Evolutionary conservation across 2,329 filamentous ascomycete genomes (phyloP).

Genomic region (Epichloe glyceriae): DNA sequence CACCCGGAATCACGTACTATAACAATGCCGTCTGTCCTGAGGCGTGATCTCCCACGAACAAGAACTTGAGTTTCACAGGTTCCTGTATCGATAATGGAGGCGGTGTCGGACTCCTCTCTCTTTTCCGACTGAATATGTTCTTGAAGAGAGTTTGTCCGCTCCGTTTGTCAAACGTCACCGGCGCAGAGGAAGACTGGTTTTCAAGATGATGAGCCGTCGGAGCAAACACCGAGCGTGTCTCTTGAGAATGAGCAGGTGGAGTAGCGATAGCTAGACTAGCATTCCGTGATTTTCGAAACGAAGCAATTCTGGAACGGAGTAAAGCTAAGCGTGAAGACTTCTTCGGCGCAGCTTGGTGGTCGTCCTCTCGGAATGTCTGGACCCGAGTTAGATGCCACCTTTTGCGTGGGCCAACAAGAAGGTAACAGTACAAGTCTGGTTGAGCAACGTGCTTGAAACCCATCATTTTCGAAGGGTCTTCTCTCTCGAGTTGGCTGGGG

Average conservation of each 20-base stretch:
- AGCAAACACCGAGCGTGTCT: neutral
- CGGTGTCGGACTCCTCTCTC: slow-evolving; percentile 9
- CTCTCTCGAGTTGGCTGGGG: slow-evolving; percentile 21
- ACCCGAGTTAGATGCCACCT: neutral
- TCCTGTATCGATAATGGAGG: neutral
- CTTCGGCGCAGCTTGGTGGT: neutral
- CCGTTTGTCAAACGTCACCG: no score
- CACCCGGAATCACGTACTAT: slow-evolving; percentile 17
- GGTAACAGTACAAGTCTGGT: slow-evolving; percentile 17
- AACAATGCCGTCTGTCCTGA: slow-evolving; percentile 26
- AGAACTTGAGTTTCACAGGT: slow-evolving; percentile 18
- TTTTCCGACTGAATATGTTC: slow-evolving; percentile 9
- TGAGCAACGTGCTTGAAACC: slow-evolving; percentile 17
- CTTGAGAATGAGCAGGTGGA: neutral
- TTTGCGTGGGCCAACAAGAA: neutral
- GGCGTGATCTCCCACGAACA: slow-evolving; percentile 22
- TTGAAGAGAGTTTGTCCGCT: neutral
- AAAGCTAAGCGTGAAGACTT: neutral
- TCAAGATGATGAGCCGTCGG: no score
- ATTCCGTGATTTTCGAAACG: neutral
- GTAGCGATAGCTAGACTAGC: no score
- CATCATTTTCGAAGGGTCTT: slow-evolving; percentile 24
- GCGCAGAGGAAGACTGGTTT: neutral
- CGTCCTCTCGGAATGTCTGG: slow-evolving; percentile 1
- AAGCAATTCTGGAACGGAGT: neutral